Evolutionary conservation across 768 basidiomycete species (phyloP), one percentile per base, ranked within the genome.

Genomic region (Leccinum aurantiacum): DNA sequence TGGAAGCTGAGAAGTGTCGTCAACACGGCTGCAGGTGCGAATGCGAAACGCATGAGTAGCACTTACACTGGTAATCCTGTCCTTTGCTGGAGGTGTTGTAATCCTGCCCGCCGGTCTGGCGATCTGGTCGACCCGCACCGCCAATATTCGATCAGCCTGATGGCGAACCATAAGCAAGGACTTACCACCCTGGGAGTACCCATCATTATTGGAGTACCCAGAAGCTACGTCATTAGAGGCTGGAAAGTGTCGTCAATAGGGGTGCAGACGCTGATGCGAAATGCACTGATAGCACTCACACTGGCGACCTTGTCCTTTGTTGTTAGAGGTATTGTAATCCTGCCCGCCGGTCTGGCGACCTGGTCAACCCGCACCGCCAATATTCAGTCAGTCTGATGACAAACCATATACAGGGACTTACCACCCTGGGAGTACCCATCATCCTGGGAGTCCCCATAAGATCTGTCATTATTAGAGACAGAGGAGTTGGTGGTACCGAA

Each of bases 401-500:
- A 1, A 46, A 61, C 13, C 53, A 35, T n/a, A 10, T 56, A 35
- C 50, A 54, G 14, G 27, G 50, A 60, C 62, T 59, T 51, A 64
- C 63, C 17, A n/a, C 6, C 38, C 38, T 41, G 15, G 38, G 15
- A 17, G 14, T 41, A 41, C 17, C 38, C 38, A n/a, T 47, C 19
- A n/a, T 46, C 44, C 10, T n/a, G 10, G 1, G 13, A 14, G 3
- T 13, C 10, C 14, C 46, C 46, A 17, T 55, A 54, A 13, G 61
- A 57, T 27, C 13, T 13, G 14, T 37, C 38, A 8, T 47, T 49
- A 63, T 47, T 49, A 65, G 77, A 85, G 85, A 1, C 38, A n/a
- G 17, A 41, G 38, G 13, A n/a, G 17, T 41, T 31, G 31, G 31
- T 5, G 65, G 92, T 71, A 60, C 83, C 84, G 38, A 90, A 80